phyloP scores from a whole-genome alignment of 2,329 filamentous ascomycete genomes.

The Sordariomycetes sp. region DNA sequence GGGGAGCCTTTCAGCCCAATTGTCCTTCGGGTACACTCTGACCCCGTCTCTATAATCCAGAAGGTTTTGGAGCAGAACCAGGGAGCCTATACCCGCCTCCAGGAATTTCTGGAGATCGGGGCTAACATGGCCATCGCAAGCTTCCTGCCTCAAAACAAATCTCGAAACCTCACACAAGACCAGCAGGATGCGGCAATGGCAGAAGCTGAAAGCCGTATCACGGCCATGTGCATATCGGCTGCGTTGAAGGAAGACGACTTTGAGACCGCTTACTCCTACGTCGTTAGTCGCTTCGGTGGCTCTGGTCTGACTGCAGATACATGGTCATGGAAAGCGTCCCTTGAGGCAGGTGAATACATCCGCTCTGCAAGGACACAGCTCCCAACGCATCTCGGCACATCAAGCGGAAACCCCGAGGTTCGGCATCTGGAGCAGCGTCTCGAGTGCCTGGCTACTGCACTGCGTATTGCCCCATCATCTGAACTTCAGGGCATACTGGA shows the following conservation, averaged over 20 bases:
- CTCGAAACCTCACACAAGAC: neutral
- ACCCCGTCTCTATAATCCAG: conserved; percentile 63
- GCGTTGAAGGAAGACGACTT: conserved; percentile 72
- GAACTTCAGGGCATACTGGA: conserved; percentile 68
- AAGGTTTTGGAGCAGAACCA: conserved; percentile 70
- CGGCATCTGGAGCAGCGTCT: conserved; percentile 72
- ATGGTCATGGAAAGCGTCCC: conserved; percentile 70
- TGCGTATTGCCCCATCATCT: conserved; percentile 61
- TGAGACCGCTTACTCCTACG: conserved; percentile 79
- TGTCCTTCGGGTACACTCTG: conserved; percentile 64
- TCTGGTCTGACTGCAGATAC: conserved; percentile 37
- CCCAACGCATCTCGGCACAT: conserved; percentile 51
- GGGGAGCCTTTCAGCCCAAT: conserved; percentile 74
- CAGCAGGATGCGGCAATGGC: conserved; percentile 19
- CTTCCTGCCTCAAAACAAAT: conserved; percentile 17
- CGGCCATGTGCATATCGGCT: conserved; percentile 72
- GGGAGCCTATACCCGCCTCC: conserved; percentile 63
- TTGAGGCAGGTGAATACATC: conserved; percentile 68
- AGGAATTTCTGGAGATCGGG: conserved; percentile 63
- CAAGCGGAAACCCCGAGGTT: conserved; percentile 51
- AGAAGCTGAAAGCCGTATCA: conserved; percentile 55
- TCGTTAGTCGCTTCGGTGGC: conserved; percentile 56
- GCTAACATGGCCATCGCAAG: conserved; percentile 56
- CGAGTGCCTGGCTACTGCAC: conserved; percentile 67
- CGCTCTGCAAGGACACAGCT: conserved; percentile 42